Base-by-base conservation (phyloP, 75 land plant species). In the Cupressus sempervirens region DNA sequence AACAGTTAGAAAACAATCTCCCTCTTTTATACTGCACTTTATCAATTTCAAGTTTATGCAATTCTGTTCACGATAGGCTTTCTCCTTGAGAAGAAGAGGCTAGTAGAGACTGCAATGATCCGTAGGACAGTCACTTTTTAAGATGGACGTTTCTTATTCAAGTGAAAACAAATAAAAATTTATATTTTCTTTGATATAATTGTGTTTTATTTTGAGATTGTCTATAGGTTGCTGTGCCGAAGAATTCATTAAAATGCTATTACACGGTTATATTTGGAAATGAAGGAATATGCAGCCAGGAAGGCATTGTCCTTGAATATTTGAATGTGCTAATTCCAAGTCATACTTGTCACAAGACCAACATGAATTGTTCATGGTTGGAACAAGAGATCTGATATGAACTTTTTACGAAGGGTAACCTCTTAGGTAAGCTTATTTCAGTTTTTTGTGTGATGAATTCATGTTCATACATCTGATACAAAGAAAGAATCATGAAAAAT, bases 1-100 rank as follows among this genome's bases (percentile, higher is more conserved):
- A 50, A 50, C 52, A 11, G 52, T 23, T 20, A 77, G 80, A 41
- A 77, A 77, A 26, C 0, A 23, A 38, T 76, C 80, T 41, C 41
- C 80, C 80, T 77, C 29, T 77, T 41, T 41, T 14, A 10, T 70
- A 23, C 20, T 23, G 50, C 80, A 20, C n/a, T 77, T 10, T 77
- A 77, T 48, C 2, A 77, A 77, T 10, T 77, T n/a, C 26, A 23
- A 43, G n/a, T 43, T 43, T 4, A 38, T 77, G 45, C 30, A 23
- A 12, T 77, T 75, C 41, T 23, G 50, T 43, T 77, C 81, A 77
- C 9, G 11, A 77, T 26, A 77, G 81, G 46, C 81, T 77, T 77
- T 43, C 77, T 36, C 77, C 46, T 20, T 43, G 29, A 43, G 48
- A 43, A 30, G 7, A 43, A 26, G 11, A 7, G 9, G 80, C 26